These are phyloP conservation scores for Penicillium crustosum DNA, from an alignment of 2,329 filamentous ascomycete genomes.

Conservation along the genomic window DNA sequence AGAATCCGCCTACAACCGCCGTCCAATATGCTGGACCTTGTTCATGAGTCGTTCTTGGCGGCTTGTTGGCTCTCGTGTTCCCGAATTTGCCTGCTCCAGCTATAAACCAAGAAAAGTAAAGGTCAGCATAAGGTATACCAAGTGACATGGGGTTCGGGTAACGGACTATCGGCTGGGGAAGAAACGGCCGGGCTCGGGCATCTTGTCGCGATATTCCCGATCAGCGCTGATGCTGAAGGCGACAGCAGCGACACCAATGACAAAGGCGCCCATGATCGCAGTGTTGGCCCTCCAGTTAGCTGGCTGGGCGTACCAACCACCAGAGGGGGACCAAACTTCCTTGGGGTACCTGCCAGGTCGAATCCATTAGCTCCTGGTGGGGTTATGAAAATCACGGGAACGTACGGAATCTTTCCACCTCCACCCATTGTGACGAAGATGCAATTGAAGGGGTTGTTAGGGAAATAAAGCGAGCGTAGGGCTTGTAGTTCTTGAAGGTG, in stretches of 20 bases:
- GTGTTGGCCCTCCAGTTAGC: constrained; percentile 96
- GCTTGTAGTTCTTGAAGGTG: constrained; percentile 26
- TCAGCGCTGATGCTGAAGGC: constrained; percentile 73
- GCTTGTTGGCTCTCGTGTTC: constrained; percentile 62
- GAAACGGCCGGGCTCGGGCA: constrained; percentile 75
- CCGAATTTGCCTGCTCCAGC: constrained; percentile 70
- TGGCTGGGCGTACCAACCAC: constrained; percentile 96
- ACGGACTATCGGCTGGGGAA: constrained; percentile 82
- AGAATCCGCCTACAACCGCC: constrained; percentile 24
- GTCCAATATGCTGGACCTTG: constrained; percentile 15
- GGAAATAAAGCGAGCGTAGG: constrained; percentile 23
- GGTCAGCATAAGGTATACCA: constrained; percentile 17
- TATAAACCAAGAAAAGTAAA: constrained; percentile 33
- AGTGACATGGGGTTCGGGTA: constrained; percentile 7
- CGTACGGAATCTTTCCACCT: constrained; percentile 74
- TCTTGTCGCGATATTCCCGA: constrained; percentile 69
- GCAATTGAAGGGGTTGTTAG: constrained; percentile 25
- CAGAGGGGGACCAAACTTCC: constrained; percentile 98
- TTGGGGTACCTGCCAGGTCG: constrained; percentile 73
- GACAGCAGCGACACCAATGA: constrained; percentile 67
- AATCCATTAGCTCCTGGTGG: constrained; percentile 25
- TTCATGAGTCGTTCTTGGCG: constrained; percentile 44
- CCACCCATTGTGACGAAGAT: constrained; percentile 60
- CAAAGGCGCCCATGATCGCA: constrained; percentile 66
- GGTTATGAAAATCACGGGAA: constrained; percentile 41